These are phyloP conservation scores for Ambispora gerdemannii DNA, from an alignment of 192 early-diverging fungal species.

Conservation along the genomic window DNA sequence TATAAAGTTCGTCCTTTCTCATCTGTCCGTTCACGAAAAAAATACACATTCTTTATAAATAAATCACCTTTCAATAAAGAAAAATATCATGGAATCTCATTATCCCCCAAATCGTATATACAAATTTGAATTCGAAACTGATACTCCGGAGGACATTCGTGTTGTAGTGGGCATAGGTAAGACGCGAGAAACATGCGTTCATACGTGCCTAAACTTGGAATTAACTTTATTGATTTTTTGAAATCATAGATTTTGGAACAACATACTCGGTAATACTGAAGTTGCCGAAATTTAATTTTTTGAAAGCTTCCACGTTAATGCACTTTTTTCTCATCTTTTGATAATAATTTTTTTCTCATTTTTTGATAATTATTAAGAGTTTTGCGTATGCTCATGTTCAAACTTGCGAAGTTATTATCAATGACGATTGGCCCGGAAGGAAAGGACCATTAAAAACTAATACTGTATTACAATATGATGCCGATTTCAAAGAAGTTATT, in stretches of 20 bases:
- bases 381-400: conserved; percentile 3
- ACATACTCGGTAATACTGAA: conserved; percentile 15
- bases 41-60: no score
- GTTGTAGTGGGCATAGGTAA: no score
- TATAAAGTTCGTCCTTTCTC: no score
- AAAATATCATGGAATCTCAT: background rate
- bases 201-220: background rate
- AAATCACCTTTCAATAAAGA: background rate
- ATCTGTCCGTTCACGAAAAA: no score
- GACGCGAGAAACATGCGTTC: background rate
- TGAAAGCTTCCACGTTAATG: no score
- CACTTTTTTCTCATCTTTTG: background rate
- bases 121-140: background rate
- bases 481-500: background rate
- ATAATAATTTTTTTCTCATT: background rate
- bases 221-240: no score
- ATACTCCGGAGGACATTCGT: no score
- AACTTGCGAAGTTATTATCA: background rate
- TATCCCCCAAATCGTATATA: background rate
- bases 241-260: conserved; percentile 8
- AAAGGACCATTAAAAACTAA: background rate
- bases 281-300: background rate
- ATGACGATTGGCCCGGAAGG: no score
- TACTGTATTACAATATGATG: conserved; percentile 8
- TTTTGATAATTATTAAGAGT: background rate